Percentiles rank a stretch among this genome's conserved stretches.
Evolutionary conservation across 805 yeast species (phyloP).

Genomic region (Wickerhamomyces chaumierensis): DNA sequence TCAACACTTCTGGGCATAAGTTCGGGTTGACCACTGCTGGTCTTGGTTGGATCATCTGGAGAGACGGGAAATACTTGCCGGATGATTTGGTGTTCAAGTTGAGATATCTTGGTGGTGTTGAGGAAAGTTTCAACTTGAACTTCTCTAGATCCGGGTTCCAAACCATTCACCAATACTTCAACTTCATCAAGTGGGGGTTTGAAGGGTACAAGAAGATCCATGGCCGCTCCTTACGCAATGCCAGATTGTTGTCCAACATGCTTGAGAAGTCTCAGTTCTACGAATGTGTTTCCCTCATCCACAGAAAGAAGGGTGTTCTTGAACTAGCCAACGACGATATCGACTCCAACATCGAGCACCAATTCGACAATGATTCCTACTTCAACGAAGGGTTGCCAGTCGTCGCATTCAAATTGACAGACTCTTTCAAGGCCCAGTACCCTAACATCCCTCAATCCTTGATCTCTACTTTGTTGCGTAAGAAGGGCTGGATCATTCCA

Average conservation of each 20-base stretch:
- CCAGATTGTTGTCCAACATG: slow-evolving; percentile 51
- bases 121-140: slow-evolving; percentile 77
- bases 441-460: slow-evolving; percentile 80
- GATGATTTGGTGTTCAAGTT: slow-evolving; percentile 64
- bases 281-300: slow-evolving; percentile 69
- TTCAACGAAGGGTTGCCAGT: slow-evolving; percentile 80
- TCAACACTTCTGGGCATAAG: slow-evolving; percentile 88
- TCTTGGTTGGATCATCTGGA: slow-evolving; percentile 87
- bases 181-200: slow-evolving; percentile 58
- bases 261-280: slow-evolving; percentile 57
- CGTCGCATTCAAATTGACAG: slow-evolving; percentile 70
- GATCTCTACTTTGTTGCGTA: slow-evolving; percentile 60
- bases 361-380: slow-evolving; percentile 27
- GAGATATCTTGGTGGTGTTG: slow-evolving; percentile 79
- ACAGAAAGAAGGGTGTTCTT: slow-evolving; percentile 37
- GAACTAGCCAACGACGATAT: slow-evolving; percentile 11
- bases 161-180: slow-evolving; percentile 78
- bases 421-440: slow-evolving; percentile 41
- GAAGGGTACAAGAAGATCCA: slow-evolving; percentile 62
- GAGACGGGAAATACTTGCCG: slow-evolving; percentile 52
- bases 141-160: slow-evolving; percentile 92
- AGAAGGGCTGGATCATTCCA: slow-evolving; percentile 80
- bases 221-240: slow-evolving; percentile 53
- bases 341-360: slow-evolving; percentile 18
- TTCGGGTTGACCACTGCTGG: slow-evolving; percentile 89